These are phyloP conservation scores for Phialophora expanda DNA, from an alignment of 2,329 filamentous ascomycete genomes.

Conservation along the genomic window DNA sequence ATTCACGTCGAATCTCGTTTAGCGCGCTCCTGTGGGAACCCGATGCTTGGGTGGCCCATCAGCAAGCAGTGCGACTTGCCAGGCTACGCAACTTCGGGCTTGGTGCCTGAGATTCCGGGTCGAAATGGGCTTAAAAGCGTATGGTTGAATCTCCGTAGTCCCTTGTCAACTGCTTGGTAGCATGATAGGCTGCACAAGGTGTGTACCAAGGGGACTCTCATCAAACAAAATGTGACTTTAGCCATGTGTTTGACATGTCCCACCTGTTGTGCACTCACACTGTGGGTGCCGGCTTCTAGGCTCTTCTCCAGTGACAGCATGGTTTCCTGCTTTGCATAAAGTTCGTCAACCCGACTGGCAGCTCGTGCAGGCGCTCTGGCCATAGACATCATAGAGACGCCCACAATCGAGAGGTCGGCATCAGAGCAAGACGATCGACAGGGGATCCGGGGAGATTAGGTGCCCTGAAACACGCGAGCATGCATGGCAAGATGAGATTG, in stretches of 20 bases:
- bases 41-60: slow-evolving; percentile 10
- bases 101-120: slow-evolving; percentile 15
- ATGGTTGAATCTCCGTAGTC: slow-evolving; percentile 9
- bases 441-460: slow-evolving; percentile 24
- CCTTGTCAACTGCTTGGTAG: neutral
- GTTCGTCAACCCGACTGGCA: neutral
- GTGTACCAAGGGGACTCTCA: slow-evolving; percentile 9
- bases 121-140: slow-evolving; percentile 13
- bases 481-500: slow-evolving; percentile 31
- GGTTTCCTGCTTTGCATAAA: slow-evolving; percentile 5
- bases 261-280: neutral
- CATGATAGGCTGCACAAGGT: slow-evolving; percentile 19
- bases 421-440: slow-evolving; percentile 8
- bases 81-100: slow-evolving; percentile 17
- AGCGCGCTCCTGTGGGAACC: slow-evolving; percentile 18
- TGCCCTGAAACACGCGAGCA: slow-evolving; percentile 28
- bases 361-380: slow-evolving; percentile 2
- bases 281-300: neutral
- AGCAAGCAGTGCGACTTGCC: slow-evolving; percentile 19
- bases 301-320: slow-evolving; percentile 11
- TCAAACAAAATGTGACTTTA: slow-evolving; percentile 21
- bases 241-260: slow-evolving; percentile 1
- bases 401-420: neutral
- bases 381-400: slow-evolving; percentile 14
- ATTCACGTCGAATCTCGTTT: slow-evolving; percentile 23